These are phyloP conservation scores for Macrophomina tecta DNA, from an alignment of 2,329 filamentous ascomycete species.

Conservation along the genomic window DNA sequence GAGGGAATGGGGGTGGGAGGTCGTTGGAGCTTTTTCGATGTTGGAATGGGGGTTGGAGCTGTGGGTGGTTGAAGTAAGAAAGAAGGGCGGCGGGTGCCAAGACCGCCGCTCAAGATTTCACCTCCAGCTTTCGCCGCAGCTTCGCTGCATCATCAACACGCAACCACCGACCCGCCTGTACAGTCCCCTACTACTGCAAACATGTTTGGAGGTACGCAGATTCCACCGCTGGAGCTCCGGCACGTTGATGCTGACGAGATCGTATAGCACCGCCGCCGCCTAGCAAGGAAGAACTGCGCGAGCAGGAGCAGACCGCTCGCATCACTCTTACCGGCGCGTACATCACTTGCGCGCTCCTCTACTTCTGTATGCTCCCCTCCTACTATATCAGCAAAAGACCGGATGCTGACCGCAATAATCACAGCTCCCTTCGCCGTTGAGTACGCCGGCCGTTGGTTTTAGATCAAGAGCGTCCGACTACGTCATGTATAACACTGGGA, in stretches of 20 bases:
- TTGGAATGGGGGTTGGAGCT: neutral
- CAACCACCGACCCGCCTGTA: neutral
- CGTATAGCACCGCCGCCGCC: slow-evolving; percentile 70
- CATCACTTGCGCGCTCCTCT: slow-evolving; percentile 70
- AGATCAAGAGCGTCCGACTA: slow-evolving; percentile 3
- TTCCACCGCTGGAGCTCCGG: neutral
- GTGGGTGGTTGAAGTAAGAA: slow-evolving; percentile 9
- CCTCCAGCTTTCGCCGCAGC: slow-evolving; percentile 25
- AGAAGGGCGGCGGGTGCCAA: slow-evolving; percentile 12
- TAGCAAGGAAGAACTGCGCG: slow-evolving; percentile 71
- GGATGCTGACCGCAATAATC: neutral
- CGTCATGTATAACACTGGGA: slow-evolving; percentile 1
- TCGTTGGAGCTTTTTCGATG: slow-evolving; percentile 1
- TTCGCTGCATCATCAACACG: slow-evolving; percentile 21
- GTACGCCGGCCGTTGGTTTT: slow-evolving; percentile 43
- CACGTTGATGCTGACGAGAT: neutral
- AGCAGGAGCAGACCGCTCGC: slow-evolving; percentile 71
- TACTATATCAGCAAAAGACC: neutral
- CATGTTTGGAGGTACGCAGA: slow-evolving; percentile 68
- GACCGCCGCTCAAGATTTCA: slow-evolving; percentile 21
- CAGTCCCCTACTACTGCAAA: slow-evolving; percentile 35
- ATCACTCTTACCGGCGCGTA: slow-evolving; percentile 71
- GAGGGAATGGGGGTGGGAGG: neutral
- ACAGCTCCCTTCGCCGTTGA: slow-evolving; percentile 63
- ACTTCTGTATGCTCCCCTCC: slow-evolving; percentile 69